These are phyloP conservation scores for Centaurea solstitialis DNA, from an alignment of 129 eudicot genomes.

Conservation along the genomic window DNA sequence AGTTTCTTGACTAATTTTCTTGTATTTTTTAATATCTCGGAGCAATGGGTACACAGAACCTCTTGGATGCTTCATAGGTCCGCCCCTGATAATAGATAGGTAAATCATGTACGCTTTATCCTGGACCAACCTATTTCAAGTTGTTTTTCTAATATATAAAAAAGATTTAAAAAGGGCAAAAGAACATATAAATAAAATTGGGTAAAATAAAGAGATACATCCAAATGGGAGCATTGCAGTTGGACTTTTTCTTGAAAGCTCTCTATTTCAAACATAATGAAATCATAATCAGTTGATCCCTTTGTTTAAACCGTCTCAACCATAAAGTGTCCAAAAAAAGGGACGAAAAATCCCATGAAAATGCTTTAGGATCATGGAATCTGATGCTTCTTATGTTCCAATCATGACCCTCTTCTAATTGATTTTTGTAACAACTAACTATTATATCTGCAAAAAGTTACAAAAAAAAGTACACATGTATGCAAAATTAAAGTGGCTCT, in stretches of 20 bases:
- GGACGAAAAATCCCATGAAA: constrained; percentile 35
- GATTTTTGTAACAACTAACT: neutral
- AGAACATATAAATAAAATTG: neutral
- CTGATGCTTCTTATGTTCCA: constrained; percentile 17
- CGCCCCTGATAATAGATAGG: too few species aligned
- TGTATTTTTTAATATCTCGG: too few species aligned
- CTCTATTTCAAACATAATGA: constrained; percentile 1
- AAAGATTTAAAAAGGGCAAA: neutral
- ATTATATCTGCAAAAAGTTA: neutral
- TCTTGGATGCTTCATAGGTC: too few species aligned
- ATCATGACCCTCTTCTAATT: constrained; percentile 13
- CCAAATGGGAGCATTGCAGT: constrained; percentile 28
- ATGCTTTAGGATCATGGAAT: neutral
- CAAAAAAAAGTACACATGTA: neutral
- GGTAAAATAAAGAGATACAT: constrained; percentile 1
- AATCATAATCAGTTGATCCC: constrained; percentile 9
- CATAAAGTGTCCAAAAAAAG: neutral
- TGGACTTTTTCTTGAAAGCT: constrained; percentile 13
- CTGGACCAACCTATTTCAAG: too few species aligned
- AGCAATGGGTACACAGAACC: too few species aligned
- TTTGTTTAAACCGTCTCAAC: constrained; percentile 34
- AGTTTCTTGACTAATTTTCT: too few species aligned
- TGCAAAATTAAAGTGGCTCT: neutral
- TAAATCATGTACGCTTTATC: too few species aligned
- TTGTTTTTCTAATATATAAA: too few species aligned